A percentile compares a stretch with the other conserved stretches of the same genome.
Conservation (phyloP, 2,329 filamentous ascomycete genomes). For the Leptographium lundbergii region DNA sequence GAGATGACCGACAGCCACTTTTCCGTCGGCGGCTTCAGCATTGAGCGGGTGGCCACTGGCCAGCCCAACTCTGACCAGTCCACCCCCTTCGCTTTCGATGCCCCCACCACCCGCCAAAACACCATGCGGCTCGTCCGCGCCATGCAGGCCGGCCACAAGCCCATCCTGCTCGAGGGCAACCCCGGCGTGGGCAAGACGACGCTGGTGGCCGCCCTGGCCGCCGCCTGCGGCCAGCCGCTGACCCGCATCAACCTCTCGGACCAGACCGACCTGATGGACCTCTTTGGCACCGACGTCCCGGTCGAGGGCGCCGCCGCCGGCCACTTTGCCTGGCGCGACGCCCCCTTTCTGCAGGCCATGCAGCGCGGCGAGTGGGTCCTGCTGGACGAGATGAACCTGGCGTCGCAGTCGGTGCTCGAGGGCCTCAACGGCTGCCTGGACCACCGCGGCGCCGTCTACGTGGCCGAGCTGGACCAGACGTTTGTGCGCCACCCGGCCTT, state of each 20-base stretch:
- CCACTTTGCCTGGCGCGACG: constrained; percentile 89
- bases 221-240: constrained; percentile 65
- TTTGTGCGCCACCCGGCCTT: constrained; percentile 85
- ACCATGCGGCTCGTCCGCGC: constrained; percentile 84
- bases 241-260: constrained; percentile 96
- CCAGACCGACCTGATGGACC: constrained; percentile 92
- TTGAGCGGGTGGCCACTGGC: constrained; percentile 30
- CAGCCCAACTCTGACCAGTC: too few relatives aligned
- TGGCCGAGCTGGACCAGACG: constrained; percentile 87
- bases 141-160: constrained; percentile 67
- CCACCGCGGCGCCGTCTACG: constrained; percentile 88
- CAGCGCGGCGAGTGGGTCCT: constrained; percentile 94
- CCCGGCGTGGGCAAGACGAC: constrained; percentile 98
- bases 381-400: constrained; percentile 96
- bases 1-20: constrained; percentile 39
- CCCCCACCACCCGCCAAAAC: constrained; percentile 81
- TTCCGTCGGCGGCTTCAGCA: constrained; percentile 61
- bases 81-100: constrained; percentile 59
- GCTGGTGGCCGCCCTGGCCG: constrained; percentile 72
- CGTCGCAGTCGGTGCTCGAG: constrained; percentile 91
- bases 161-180: constrained; percentile 87
- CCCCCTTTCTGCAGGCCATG: constrained; percentile 92
- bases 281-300: constrained; percentile 93
- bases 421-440: constrained; percentile 94
- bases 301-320: constrained; percentile 86